Conservation (phyloP, 1,284 basidiomycete genomes). For the Paramarasmius palmivorus region DNA sequence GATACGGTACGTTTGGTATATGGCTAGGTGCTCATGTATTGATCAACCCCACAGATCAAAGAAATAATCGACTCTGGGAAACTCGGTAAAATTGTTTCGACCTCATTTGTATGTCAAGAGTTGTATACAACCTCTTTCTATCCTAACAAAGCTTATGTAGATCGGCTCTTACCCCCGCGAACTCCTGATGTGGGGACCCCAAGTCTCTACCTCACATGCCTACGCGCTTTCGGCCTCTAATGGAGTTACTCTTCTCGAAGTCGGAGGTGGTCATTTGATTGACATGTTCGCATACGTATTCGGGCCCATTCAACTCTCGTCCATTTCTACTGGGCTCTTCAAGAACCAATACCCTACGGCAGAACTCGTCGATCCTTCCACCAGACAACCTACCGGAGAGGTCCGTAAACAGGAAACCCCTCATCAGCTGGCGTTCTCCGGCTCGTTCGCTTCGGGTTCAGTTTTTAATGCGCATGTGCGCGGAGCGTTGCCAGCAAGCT, state of each 20-base stretch:
- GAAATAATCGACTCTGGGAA: slow-evolving; percentile 6
- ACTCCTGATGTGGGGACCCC: neutral
- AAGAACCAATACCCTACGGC: slow-evolving; percentile 2
- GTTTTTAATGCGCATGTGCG: neutral
- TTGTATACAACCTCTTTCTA: too few relatives aligned
- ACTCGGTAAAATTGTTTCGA: slow-evolving; percentile 8
- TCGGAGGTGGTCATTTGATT: slow-evolving; percentile 14
- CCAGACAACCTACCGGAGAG: slow-evolving; percentile 7
- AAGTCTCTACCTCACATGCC: neutral
- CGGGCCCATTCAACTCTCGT: slow-evolving; percentile 9
- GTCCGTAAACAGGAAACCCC: neutral
- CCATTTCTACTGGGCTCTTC: slow-evolving; percentile 11
- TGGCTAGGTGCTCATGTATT: too few relatives aligned
- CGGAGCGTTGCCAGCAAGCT: slow-evolving; percentile 3
- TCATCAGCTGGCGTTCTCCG: slow-evolving; percentile 5
- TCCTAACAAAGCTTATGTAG: neutral
- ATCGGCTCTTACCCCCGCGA: neutral
- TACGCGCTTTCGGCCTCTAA: neutral
- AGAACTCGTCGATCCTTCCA: neutral
- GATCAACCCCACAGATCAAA: neutral
- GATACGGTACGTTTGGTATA: neutral
- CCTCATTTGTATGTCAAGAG: slow-evolving; percentile 3
- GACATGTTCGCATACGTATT: slow-evolving; percentile 14
- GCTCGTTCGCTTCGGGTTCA: neutral
- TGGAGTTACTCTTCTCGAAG: slow-evolving; percentile 11